Percentiles rank a stretch among this genome's conserved stretches.
phyloP scores from a whole-genome alignment of 352 stramenopile species.

The Phytophthora multivora region DNA sequence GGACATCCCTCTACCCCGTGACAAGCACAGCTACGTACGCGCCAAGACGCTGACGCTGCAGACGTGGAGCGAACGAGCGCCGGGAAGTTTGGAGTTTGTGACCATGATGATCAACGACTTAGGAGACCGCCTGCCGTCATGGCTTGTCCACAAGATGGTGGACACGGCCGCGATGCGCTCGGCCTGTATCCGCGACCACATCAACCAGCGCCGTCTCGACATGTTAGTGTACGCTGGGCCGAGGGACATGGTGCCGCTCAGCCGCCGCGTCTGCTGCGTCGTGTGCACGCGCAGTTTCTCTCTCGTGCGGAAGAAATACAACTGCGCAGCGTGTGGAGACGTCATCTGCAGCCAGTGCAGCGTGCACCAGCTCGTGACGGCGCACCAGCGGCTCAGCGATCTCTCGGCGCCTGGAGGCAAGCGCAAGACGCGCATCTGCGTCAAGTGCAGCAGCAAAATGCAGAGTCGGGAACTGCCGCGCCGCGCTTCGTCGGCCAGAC shows the following conservation, averaged over 20 bases:
- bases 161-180: slow-evolving; percentile 76
- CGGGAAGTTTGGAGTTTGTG: slow-evolving; percentile 67
- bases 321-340: slow-evolving; percentile 78
- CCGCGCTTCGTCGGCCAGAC: slow-evolving; percentile 37
- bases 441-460: slow-evolving; percentile 76
- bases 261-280: slow-evolving; percentile 71
- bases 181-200: slow-evolving; percentile 76
- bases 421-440: slow-evolving; percentile 77
- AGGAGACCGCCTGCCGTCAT: slow-evolving; percentile 72
- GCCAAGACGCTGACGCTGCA: slow-evolving; percentile 79
- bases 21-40: slow-evolving; percentile 67
- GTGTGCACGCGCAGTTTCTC: slow-evolving; percentile 87
- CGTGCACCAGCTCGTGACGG: slow-evolving; percentile 73
- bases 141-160: slow-evolving; percentile 85
- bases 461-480: slow-evolving; percentile 59
- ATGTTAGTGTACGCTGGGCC: slow-evolving; percentile 69
- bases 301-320: slow-evolving; percentile 87
- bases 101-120: slow-evolving; percentile 88
- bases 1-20: slow-evolving; percentile 46
- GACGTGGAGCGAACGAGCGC: slow-evolving; percentile 66
- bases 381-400: slow-evolving; percentile 42
- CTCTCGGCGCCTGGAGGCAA: slow-evolving; percentile 50
- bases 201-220: slow-evolving; percentile 78
- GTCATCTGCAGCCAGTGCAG: slow-evolving; percentile 86
- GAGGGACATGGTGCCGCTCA: slow-evolving; percentile 75